Base-by-base conservation (phyloP, 208 protist genomes). In the Wallacemonas sp. region DNA sequence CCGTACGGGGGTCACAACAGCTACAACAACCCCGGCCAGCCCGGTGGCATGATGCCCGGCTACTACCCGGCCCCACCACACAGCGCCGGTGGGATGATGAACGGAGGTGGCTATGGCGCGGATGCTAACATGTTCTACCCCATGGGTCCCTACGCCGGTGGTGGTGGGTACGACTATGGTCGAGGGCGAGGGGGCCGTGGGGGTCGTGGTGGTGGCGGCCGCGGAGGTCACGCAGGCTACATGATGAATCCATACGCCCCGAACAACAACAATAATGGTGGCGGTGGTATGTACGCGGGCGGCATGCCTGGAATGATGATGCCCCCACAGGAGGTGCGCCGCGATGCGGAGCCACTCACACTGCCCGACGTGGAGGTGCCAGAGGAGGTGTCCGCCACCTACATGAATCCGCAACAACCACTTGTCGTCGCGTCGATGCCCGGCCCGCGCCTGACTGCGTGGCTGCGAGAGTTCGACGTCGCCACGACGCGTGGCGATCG, bases 381-480 rank as follows among this genome's bases (percentile, higher is more conserved):
- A 19, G 45, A 78, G 9, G 86, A 91, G 24, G 79, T 95, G 34
- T 58, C 77, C 21, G 58, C 71, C 0, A 78, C 76, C 22, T 95
- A 95, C 70, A 82, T 79, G 73, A 89, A 91, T 46, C 82, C 81
- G 6, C 12, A 62, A 2, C 81, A 87, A 66, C 73, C 71, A 54
- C 66, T 95, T 0, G 81, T 92, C 44, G 85, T 79, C 57, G 86
- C 80, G 12, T 92, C 84, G 42, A 89, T 95, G 83, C 89, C 89
- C 1, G 86, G 85, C 17, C 71, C 82, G 6, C 89, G 79, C 44
- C 75, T 89, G 72, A 95, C 89, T 38, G 89, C 85, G 44, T 95
- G 89, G 87, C 66, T 93, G 41, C 86, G 89, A 27, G 81, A 87
- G 53, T 68, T 79, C 62, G 66, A 78, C 3, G 68, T 85, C 24